Percentiles rank a stretch among this genome's conserved stretches.
Conservation (phyloP, 495 filamentous ascomycete genomes). For the Cercophora samala region DNA sequence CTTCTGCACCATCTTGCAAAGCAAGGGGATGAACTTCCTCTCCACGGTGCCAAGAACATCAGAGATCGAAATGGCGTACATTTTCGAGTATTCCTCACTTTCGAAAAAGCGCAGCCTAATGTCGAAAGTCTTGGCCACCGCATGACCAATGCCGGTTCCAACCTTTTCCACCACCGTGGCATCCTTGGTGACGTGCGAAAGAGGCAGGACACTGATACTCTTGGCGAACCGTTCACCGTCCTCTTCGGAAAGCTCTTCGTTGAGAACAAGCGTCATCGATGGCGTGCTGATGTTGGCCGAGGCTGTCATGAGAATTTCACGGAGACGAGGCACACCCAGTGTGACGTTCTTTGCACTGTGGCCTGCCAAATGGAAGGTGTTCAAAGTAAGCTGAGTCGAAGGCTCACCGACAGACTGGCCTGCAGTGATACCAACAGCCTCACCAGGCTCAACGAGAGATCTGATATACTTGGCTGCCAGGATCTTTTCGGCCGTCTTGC, state of each 20-base stretch:
- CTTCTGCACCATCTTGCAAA: conserved; percentile 63
- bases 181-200: conserved; percentile 82
- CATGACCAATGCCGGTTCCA: conserved; percentile 60
- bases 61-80: conserved; percentile 74
- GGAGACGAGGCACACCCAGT: conserved; percentile 91
- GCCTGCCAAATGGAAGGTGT: conserved; percentile 99
- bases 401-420: conserved; percentile 96
- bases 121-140: conserved; percentile 77
- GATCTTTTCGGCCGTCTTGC: conserved; percentile 75
- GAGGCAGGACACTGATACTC: conserved; percentile 80
- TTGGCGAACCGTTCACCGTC: conserved; percentile 83
- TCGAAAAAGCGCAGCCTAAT: conserved; percentile 83
- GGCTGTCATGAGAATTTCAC: conserved; percentile 98
- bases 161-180: conserved; percentile 74
- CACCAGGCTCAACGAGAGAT: conserved; percentile 90
- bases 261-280: conserved; percentile 81
- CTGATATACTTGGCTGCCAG: conserved; percentile 90
- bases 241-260: conserved; percentile 63
- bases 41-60: conserved; percentile 81
- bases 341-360: conserved; percentile 99
- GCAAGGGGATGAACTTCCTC: conserved; percentile 65
- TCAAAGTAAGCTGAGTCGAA: conserved; percentile 99
- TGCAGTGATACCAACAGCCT: conserved; percentile 96
- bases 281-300: conserved; percentile 84
- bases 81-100: conserved; percentile 70